A percentile compares a stretch with the other conserved stretches of the same genome.
phyloP scores from a whole-genome alignment of 768 basidiomycete genomes.

The Rhodocollybia butyracea region DNA sequence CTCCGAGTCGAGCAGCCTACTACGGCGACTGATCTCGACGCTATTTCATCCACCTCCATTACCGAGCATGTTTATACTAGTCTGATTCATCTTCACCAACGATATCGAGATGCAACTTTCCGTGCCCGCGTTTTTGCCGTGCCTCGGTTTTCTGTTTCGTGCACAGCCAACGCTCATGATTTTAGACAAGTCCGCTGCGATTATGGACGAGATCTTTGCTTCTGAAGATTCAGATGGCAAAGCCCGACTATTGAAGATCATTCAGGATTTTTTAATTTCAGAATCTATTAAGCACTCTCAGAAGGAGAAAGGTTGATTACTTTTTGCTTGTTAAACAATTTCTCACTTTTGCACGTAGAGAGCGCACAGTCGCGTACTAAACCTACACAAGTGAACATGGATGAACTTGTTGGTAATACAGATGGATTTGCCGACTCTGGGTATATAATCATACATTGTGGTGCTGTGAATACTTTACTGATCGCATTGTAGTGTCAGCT shows the following conservation, averaged over 20 bases:
- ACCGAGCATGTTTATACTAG: conserved; percentile 80
- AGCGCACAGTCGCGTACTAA: conserved; percentile 40
- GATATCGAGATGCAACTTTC: conserved; percentile 53
- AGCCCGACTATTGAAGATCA: conserved; percentile 75
- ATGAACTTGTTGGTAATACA: conserved; percentile 91
- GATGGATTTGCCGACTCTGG: conserved; percentile 97
- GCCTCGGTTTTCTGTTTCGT: conserved; percentile 89
- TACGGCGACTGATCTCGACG: conserved; percentile 21
- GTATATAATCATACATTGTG: conserved; percentile 40
- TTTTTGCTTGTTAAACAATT: neutral
- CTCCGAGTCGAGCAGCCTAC: conserved; percentile 61
- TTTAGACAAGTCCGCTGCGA: conserved; percentile 65
- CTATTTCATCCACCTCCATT: conserved; percentile 46
- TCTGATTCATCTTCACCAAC: conserved; percentile 70
- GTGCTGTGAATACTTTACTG: neutral
- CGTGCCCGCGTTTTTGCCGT: conserved; percentile 78
- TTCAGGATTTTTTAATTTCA: conserved; percentile 88
- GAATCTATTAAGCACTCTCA: conserved; percentile 77
- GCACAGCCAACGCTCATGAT: conserved; percentile 92
- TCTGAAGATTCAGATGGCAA: conserved; percentile 70
- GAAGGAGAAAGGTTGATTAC: conserved; percentile 58
- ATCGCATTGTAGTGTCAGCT: conserved; percentile 68
- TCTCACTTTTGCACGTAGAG: conserved; percentile 22
- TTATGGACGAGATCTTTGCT: conserved; percentile 89
- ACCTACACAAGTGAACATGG: conserved; percentile 71